phyloP scores from a whole-genome alignment of 2,329 filamentous ascomycete species.

The Fusarium xylarioides region DNA sequence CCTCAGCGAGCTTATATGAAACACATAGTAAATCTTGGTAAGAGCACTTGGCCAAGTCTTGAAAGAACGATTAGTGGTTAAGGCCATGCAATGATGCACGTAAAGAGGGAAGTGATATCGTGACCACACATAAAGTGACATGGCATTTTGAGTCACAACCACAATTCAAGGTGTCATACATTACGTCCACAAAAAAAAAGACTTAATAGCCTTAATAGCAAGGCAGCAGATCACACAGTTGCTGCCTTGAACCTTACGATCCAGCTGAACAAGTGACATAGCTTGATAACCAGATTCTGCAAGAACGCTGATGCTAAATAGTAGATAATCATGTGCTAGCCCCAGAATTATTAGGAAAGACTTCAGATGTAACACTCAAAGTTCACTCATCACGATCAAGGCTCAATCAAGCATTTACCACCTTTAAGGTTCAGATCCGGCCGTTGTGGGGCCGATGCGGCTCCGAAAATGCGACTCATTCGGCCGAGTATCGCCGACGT shows the following conservation, averaged over 20 bases:
- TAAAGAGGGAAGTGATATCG: not conserved
- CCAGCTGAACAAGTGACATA: not conserved
- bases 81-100: not conserved
- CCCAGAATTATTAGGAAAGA: not conserved
- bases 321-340: not conserved
- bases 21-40: not conserved
- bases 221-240: not conserved
- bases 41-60: not conserved
- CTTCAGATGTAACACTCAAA: not conserved
- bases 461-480: conserved; percentile 5
- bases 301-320: not conserved
- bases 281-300: not conserved
- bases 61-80: not conserved
- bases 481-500: conserved; percentile 19
- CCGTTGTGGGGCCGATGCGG: conserved; percentile 10
- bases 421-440: not conserved
- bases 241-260: not conserved
- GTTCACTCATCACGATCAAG: not conserved
- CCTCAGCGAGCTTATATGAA: not conserved
- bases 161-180: not conserved
- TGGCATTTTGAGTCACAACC: too few relatives aligned
- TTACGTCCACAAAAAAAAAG: not conserved
- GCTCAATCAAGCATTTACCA: not conserved
- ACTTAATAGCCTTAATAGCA: not conserved
- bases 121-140: not conserved